Base-by-base conservation (phyloP, 345 rosid genomes). In the Salix viminalis region DNA sequence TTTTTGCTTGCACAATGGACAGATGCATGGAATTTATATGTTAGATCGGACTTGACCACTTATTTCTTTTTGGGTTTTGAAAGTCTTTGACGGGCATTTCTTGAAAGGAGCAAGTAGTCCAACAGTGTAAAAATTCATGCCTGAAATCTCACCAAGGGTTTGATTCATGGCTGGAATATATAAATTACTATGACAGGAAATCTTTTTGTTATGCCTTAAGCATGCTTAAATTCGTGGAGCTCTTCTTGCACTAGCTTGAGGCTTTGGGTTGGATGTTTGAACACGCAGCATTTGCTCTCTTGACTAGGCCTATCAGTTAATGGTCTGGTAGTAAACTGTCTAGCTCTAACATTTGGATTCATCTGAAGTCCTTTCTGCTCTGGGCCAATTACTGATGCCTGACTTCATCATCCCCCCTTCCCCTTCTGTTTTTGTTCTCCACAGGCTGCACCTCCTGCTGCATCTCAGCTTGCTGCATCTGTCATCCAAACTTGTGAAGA, bases 391-490 rank as follows among this genome's bases (percentile, higher is more conserved):
- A 6, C 21, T 60, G 36, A 37, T 62, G 70, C 46, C 3, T 24
- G 24, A 71, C 58, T 41, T 65, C 28, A 48, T 42, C 46, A 42
- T 44, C 23, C 60, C 54, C 71, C 30, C 50, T 74, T 30, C 14
- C 44, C 70, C 32, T 67, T 30, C 67, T 67, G 44, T 73, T 76
- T 50, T 44, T 46, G 73, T 5, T 36, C 37, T 78, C 14, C 72
- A 61, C 89, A 90, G 97, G 90, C 79, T 77, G 81, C 69, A 69
- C 69, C 87, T 78, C 80, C 88, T 80, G 86, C 87, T 76, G 85
- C 93, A 84, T 83, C 85, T 79, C 86, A 78, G 85, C 94, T 95
- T 74, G 99, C 99, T 48, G 85, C 82, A 80, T 89, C 94, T 77
- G 86, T 95, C 79, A 89, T 93, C 81, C 86, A 91, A 84, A 74